Evolutionary conservation across 805 yeast species (phyloP).

Genomic region (Spathaspora boniae): DNA sequence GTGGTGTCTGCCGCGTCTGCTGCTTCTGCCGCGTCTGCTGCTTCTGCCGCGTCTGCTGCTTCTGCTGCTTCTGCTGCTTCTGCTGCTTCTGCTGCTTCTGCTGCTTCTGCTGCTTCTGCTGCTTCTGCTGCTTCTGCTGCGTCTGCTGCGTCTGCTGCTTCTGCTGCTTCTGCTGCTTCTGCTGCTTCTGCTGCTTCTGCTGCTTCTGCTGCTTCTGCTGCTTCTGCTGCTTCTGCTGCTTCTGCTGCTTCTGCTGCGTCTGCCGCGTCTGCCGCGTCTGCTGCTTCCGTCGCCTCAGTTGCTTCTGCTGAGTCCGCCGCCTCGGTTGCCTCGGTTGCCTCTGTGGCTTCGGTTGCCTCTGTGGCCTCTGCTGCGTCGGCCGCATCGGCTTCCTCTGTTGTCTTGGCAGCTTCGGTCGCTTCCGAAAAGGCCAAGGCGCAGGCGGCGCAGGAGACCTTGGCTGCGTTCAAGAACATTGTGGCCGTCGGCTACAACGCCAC

Average conservation of each 20-base stretch:
- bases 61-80: constrained; percentile 11
- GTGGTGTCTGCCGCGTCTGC: constrained; percentile 12
- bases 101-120: constrained; percentile 16
- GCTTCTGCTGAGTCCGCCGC: constrained; percentile 8
- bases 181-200: constrained; percentile 11
- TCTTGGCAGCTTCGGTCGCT: constrained; percentile 11
- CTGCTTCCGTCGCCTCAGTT: constrained; percentile 5
- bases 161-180: constrained; percentile 4
- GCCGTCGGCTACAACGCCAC: constrained; percentile 9
- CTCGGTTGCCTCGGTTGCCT: constrained; percentile 6
- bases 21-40: constrained; percentile 13
- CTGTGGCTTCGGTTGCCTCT: constrained; percentile 18
- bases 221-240: constrained; percentile 8
- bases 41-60: constrained; percentile 13
- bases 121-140: constrained; percentile 7
- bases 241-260: constrained; percentile 7
- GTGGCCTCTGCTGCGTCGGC: too few species aligned
- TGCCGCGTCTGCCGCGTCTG: constrained; percentile 5
- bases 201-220: constrained; percentile 12
- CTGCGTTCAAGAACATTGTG: constrained; percentile 11
- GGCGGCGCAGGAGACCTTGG: constrained; percentile 10
- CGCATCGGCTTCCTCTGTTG: constrained; percentile 11
- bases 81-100: constrained; percentile 10
- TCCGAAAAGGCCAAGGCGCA: constrained; percentile 9
- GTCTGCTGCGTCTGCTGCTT: constrained; percentile 13